Conservation (phyloP, 371 early-diverging fungal species). For the Umbelopsis sp. region DNA sequence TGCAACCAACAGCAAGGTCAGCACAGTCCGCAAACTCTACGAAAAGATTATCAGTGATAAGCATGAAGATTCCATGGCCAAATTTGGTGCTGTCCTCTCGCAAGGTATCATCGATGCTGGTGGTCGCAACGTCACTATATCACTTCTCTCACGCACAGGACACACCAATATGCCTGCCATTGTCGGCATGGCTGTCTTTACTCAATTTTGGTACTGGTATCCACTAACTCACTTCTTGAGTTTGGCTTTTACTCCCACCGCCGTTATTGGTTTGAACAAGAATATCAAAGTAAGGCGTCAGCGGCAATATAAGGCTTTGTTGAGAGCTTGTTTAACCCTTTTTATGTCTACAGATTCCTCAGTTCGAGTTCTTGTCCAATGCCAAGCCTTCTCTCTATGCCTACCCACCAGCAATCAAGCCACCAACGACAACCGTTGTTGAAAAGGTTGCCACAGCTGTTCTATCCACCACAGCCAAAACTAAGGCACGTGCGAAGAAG, state of each 20-base stretch:
- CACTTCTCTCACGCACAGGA: constrained; percentile 87
- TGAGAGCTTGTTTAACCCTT: not conserved
- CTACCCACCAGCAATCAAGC: constrained; percentile 86
- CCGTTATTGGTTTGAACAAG: constrained; percentile 92
- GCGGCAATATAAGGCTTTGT: not conserved
- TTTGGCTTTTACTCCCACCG: constrained; percentile 94
- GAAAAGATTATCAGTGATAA: constrained; percentile 92
- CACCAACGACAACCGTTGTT: constrained; percentile 63
- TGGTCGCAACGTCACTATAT: constrained; percentile 96
- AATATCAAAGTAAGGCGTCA: constrained; percentile 64
- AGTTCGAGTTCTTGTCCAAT: constrained; percentile 83
- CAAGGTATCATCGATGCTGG: constrained; percentile 98
- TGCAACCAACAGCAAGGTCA: constrained; percentile 74
- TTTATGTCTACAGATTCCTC: constrained; percentile 63
- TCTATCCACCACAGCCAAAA: constrained; percentile 93
- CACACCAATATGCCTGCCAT: constrained; percentile 93
- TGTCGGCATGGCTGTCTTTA: constrained; percentile 96
- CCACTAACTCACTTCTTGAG: constrained; percentile 95
- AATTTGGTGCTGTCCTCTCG: constrained; percentile 97
- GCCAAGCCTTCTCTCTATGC: constrained; percentile 91
- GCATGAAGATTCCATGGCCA: constrained; percentile 92
- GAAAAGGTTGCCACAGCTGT: constrained; percentile 91
- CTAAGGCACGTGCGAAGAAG: constrained; percentile 89
- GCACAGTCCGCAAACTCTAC: constrained; percentile 81
- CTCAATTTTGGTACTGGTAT: constrained; percentile 99